Base-by-base conservation (phyloP, 1,284 basidiomycete genomes). In the Coniophora puteana region DNA sequence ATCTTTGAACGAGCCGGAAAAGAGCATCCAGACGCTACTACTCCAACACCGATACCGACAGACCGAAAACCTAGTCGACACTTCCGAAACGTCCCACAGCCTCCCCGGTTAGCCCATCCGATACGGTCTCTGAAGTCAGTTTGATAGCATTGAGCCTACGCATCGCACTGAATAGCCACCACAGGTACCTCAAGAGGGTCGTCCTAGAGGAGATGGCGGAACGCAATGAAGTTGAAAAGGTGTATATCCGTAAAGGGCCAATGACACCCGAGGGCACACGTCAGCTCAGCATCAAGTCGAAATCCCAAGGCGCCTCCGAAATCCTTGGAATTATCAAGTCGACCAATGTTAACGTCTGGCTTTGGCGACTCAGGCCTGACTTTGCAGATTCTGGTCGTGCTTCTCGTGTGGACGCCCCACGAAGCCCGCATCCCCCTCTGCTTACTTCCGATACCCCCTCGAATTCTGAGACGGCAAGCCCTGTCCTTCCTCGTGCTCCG, bases 181-280 rank as follows among this genome's bases (percentile, higher is more conserved):
- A 13, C 24, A 45, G 43, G 30, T 45, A 46, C 14, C 42, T 40
- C 28, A 46, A 45, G 25, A 45, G 27, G n/a, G 28, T 39, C 16
- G 11, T 46, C 17, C 25, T 46, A 5, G 33, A 46, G 17, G 44
- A 46, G 31, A 46, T 46, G 37, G 37, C 37, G 8, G 22, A 41
- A 21, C 28, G 41, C 3, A 21, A 13, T 18, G 44, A 46, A 26
- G 17, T 39, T 12, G 44, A 46, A 16, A 45, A 45, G 24, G 24
- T 45, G 24, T 27, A 24, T 26, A 40, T 39, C 23, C 33, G 18
- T 23, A 23, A 23, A 24, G 44, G 32, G 33, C 14, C n/a, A 20
- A 10, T 36, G 17, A 28, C 21, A 16, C 36, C 38, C 21, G 36
- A 45, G 12, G 44, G 43, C 13, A 40, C 37, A 11, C 25, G 31